Conservation (phyloP, 306 rosid species). For the Quercus mongolica region DNA sequence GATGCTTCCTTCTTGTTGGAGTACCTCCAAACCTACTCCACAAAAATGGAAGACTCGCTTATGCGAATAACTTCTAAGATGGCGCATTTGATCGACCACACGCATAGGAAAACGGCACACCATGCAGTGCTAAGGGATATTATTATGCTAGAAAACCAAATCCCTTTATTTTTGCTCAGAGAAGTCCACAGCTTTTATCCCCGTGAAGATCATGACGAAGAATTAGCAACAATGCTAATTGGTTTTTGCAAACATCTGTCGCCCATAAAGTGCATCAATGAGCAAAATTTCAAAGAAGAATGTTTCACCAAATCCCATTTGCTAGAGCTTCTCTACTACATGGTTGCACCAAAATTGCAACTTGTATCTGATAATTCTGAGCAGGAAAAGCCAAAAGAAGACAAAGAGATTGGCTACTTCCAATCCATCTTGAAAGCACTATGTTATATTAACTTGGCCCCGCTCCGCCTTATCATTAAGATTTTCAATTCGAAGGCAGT, state of each 20-base stretch:
- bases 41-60: background rate
- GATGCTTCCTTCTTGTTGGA: conserved; percentile 4
- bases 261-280: conserved; percentile 1
- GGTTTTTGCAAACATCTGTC: background rate
- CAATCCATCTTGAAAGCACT: background rate
- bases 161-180: conserved; percentile 5
- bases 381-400: background rate
- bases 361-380: background rate
- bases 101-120: background rate
- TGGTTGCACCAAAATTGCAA: background rate
- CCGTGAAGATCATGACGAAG: background rate
- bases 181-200: background rate
- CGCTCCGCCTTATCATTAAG: background rate
- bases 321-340: conserved; percentile 8
- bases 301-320: background rate
- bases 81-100: background rate
- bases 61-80: background rate
- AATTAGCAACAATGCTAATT: background rate
- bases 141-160: conserved; percentile 15
- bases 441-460: background rate
- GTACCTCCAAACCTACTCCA: conserved; percentile 1
- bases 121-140: conserved; percentile 8
- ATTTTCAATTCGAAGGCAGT: background rate
- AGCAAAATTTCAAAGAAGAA: background rate
- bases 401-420: background rate